Evolutionary conservation across 805 yeast species (phyloP), one percentile per base, ranked within the genome.

Genomic region (Lachancea nothofagi): DNA sequence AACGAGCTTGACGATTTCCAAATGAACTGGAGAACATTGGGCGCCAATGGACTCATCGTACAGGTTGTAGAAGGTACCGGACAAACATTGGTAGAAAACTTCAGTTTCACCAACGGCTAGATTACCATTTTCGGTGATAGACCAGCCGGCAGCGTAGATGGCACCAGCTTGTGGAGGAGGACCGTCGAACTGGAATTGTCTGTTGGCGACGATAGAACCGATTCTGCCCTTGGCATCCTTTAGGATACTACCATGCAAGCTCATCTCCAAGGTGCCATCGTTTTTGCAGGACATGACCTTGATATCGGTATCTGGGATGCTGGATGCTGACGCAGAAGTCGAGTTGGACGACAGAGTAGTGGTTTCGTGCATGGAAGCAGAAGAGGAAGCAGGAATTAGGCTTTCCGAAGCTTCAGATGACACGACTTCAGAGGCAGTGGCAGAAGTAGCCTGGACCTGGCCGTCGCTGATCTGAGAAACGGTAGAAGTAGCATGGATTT

Each of bases 101-200:
- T 75, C 74, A 40, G 61, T 58, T 48, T 64, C 61, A 61, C 84
- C 84, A 40, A 79, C 58, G 25, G 83, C 83, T 54, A 79, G 70
- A 64, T 70, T 67, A 38, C 75, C 78, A 33, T 70, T 78, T 46
- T 62, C 52, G 37, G 75, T 66, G 44, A 76, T 67, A 36, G 77
- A 69, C 82, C 80, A 75, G 45, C 82, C 81, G 33, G 72, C 75
- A 47, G 83, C 80, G 54, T 71, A 75, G 51, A 76, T 69, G 36
- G 80, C 68, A 55, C 81, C 82, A 24, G 79, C 83, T 69, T 80
- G 86, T 49, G 86, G 85, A 61, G 84, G 81, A 43, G 84, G 84
- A 54, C 85, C 85, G 59, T 80, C 85, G 57, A 78, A 79, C 66
- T 79, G 86, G 74, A 80, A 78, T 66, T 80, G 87, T 67, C 80